Conservation (phyloP, 2,329 filamentous ascomycete species). For the Colletotrichum chlorophyti region DNA sequence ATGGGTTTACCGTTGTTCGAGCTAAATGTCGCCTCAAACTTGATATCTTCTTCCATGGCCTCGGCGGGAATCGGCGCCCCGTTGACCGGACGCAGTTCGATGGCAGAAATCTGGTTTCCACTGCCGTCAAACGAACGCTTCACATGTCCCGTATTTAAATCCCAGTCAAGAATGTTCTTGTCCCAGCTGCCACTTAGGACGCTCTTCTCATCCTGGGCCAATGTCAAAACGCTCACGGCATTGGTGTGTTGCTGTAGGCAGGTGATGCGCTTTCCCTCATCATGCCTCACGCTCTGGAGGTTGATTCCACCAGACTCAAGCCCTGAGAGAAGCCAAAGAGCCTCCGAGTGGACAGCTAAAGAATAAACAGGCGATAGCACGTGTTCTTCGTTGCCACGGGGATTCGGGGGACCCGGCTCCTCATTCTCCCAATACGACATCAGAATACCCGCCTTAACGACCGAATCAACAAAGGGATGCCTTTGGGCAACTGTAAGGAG, state of each 20-base stretch:
- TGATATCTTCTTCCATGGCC: conserved; percentile 61
- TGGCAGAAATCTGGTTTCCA: conserved; percentile 83
- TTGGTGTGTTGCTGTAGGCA: conserved; percentile 85
- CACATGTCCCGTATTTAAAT: conserved; percentile 83
- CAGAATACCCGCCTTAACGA: conserved; percentile 91
- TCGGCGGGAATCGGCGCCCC: conserved; percentile 78
- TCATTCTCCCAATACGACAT: conserved; percentile 99
- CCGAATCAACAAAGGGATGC: conserved; percentile 96
- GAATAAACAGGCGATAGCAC: conserved; percentile 92
- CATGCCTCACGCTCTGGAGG: conserved; percentile 89
- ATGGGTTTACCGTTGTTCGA: conserved; percentile 74
- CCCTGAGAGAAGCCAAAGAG: conserved; percentile 89
- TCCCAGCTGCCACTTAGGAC: conserved; percentile 96
- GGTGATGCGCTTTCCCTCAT: conserved; percentile 89
- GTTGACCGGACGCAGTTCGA: conserved; percentile 83
- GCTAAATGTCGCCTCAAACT: conserved; percentile 71
- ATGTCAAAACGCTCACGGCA: conserved; percentile 84
- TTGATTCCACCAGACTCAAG: conserved; percentile 93
- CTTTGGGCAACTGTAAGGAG: conserved; percentile 93
- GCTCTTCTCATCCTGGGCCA: conserved; percentile 85
- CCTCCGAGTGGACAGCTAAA: conserved; percentile 86
- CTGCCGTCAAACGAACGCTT: conserved; percentile 79
- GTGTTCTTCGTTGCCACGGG: conserved; percentile 61
- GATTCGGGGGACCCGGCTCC: conserved; percentile 61
- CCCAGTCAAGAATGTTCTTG: conserved; percentile 93